Evolutionary conservation across 805 yeast genomes (phyloP).

Genomic region (Candida coleopterorum): DNA sequence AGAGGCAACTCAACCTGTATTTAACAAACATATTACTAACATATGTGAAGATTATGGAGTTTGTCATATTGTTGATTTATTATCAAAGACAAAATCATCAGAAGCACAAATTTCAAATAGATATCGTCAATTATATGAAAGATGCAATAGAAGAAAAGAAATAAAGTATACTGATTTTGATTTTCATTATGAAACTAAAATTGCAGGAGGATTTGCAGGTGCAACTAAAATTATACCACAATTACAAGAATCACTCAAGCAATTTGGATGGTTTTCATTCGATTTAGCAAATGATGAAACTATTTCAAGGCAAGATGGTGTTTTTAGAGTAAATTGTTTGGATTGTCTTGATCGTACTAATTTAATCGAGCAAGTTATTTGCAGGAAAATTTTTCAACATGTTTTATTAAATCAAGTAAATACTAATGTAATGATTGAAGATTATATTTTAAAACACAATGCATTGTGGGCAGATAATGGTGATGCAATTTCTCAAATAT

Average conservation of each 20-base stretch:
- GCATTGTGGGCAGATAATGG: constrained; percentile 76
- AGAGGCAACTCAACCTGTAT: constrained; percentile 91
- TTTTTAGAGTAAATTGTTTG: constrained; percentile 88
- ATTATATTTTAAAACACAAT: constrained; percentile 69
- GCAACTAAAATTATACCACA: constrained; percentile 66
- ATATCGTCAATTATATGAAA: constrained; percentile 55
- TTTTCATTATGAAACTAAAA: constrained; percentile 88
- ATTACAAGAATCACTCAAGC: constrained; percentile 61
- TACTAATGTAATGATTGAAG: constrained; percentile 26
- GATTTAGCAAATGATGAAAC: constrained; percentile 53
- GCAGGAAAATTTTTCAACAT: constrained; percentile 60
- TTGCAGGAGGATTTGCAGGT: constrained; percentile 77
- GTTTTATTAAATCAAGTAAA: constrained; percentile 22
- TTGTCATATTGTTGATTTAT: constrained; percentile 81
- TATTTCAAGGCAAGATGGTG: constrained; percentile 78
- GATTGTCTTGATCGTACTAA: constrained; percentile 93
- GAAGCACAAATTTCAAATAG: constrained; percentile 70
- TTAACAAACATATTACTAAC: constrained; percentile 72
- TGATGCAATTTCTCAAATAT: constrained; percentile 59
- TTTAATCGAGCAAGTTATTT: constrained; percentile 78
- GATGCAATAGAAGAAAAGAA: constrained; percentile 30
- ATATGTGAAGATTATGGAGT: constrained; percentile 76
- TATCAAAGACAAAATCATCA: constrained; percentile 68
- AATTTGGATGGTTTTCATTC: constrained; percentile 78
- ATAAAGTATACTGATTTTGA: constrained; percentile 75